These are phyloP conservation scores for Trichoderma sp. DNA, from an alignment of 2,329 filamentous ascomycete genomes.

Conservation along the genomic window DNA sequence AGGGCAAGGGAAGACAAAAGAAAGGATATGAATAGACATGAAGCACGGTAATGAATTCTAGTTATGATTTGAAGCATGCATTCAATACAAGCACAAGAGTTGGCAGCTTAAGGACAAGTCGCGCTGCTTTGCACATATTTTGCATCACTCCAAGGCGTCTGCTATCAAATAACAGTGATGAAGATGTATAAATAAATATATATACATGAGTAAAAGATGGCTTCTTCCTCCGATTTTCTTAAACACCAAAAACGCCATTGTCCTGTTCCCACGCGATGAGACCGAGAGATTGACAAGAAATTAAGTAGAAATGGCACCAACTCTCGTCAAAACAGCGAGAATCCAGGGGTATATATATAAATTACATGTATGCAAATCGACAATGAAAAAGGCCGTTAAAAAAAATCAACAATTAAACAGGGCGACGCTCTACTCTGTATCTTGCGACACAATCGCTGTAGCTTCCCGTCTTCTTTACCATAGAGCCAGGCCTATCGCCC, in stretches of 20 bases:
- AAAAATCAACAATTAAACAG: too few relatives aligned
- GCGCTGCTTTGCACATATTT: not conserved
- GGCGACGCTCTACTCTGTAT: not conserved
- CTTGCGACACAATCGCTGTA: not conserved
- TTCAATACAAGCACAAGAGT: not conserved
- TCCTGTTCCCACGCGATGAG: not conserved
- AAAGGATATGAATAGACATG: constrained; percentile 1
- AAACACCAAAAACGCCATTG: constrained; percentile 22
- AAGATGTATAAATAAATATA: not conserved
- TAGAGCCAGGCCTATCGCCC: constrained; percentile 46
- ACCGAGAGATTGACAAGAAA: not conserved
- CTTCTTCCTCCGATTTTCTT: not conserved
- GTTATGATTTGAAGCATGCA: not conserved
- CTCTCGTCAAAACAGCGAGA: constrained; percentile 7
- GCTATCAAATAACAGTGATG: not conserved
- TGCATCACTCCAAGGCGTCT: not conserved
- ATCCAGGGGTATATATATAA: constrained; percentile 21
- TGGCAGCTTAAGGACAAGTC: not conserved
- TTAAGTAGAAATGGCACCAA: not conserved
- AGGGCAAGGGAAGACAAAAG: not conserved
- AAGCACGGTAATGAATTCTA: constrained; percentile 10
- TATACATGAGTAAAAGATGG: not conserved
- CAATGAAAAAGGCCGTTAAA: not conserved
- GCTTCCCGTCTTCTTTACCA: constrained; percentile 32
- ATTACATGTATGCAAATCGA: constrained; percentile 1